Evolutionary conservation across 345 rosid species (phyloP), one percentile per base, ranked within the genome.

Genomic region (Kandelia obovata): DNA sequence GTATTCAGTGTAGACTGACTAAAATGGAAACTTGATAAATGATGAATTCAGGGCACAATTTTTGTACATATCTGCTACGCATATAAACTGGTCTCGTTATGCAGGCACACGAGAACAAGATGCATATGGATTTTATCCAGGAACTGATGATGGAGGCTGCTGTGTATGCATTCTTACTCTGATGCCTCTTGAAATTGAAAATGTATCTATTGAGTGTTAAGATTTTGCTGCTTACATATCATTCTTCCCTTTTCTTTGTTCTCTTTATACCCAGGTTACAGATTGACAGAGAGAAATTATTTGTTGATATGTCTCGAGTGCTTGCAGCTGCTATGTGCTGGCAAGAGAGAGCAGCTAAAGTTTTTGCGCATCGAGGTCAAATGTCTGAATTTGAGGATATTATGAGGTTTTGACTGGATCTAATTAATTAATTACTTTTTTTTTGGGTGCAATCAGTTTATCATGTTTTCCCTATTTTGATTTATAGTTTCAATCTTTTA

Each of bases 301-400:
- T 91, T 79, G 68, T 76, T 64, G 74, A 82, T 70, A 35, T 91
- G 59, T 80, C 90, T 28, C 75, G 68, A 83, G 77, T 80, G 43
- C 77, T 91, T 78, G 77, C 76, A 27, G 71, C 81, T 78, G 98
- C 92, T 32, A 46, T 68, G 65, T 62, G 47, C 68, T 94, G 96
- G 98, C 96, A 94, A 72, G 85, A 87, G 73, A 84, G 75, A 71
- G 98, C 97, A 26, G 74, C 71, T 49, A 72, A 69, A 66, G 64
- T 85, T 64, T 88, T 94, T 73, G 58, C 82, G n/a, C 16, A 28
- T 72, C 73, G 77, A 77, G 83, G 92, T 78, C 84, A 72, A 71
- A 82, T 94, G 85, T 68, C 82, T 21, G 88, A 87, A 58, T 91
- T 91, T 71, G 88, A 87, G 84, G 90, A 89, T 55, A 76, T 86